Percentiles rank a stretch among this genome's conserved stretches.
phyloP scores from a whole-genome alignment of 495 filamentous ascomycete species.

The Annulohypoxylon maeteangense region DNA sequence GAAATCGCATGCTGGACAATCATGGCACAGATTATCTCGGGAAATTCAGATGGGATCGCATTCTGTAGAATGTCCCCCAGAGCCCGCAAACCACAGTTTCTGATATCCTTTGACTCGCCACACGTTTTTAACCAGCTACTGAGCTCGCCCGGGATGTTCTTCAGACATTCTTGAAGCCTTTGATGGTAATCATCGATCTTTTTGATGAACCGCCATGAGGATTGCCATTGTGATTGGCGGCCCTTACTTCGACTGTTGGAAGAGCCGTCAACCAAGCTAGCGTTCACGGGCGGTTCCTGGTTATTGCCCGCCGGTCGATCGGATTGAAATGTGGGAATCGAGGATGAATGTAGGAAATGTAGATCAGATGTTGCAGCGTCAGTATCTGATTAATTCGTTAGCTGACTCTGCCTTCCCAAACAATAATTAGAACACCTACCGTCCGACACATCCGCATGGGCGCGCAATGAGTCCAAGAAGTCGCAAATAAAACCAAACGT shows the following conservation, averaged over 20 bases:
- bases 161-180: constrained; percentile 18
- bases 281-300: constrained; percentile 18
- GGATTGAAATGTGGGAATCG: constrained; percentile 6
- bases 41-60: neutral
- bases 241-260: constrained; percentile 9
- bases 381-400: constrained; percentile 9
- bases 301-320: constrained; percentile 1
- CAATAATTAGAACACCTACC: constrained; percentile 8
- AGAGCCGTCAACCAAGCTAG: constrained; percentile 3
- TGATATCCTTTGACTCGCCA: constrained; percentile 1
- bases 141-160: constrained; percentile 7
- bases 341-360: neutral
- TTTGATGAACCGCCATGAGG: constrained; percentile 16
- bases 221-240: constrained; percentile 25
- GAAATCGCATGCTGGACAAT: constrained; percentile 30
- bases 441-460: neutral
- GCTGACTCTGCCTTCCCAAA: neutral
- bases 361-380: constrained; percentile 3
- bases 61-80: constrained; percentile 21
- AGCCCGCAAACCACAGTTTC: constrained; percentile 25
- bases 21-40: constrained; percentile 27
- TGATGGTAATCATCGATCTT: constrained; percentile 21
- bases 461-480: constrained; percentile 19
- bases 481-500: constrained; percentile 10
- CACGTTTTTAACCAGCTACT: constrained; percentile 23